A percentile compares a stretch with the other conserved stretches of the same genome.
Conservation (phyloP, 2,329 filamentous ascomycete genomes). For the Lanzia echinophila region DNA sequence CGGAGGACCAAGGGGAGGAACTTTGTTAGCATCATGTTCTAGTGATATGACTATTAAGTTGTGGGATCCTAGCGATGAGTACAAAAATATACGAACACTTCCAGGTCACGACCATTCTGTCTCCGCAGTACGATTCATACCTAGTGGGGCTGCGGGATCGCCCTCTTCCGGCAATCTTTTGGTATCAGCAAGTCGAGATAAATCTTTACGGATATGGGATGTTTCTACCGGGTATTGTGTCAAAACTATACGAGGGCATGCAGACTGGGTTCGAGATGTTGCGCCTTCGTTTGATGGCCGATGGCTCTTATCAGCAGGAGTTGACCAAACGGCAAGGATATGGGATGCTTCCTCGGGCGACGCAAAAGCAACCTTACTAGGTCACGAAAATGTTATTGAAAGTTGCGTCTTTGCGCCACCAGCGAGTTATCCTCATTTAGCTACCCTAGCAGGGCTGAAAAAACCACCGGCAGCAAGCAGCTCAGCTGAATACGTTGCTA, state of each 20-base stretch:
- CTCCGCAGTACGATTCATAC: slow-evolving; percentile 81
- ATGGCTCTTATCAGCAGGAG: slow-evolving; percentile 74
- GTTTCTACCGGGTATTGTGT: slow-evolving; percentile 88
- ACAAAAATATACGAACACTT: slow-evolving; percentile 90
- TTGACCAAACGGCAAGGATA: slow-evolving; percentile 73
- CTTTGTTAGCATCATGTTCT: slow-evolving; percentile 61
- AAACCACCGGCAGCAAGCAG: slow-evolving; percentile 69
- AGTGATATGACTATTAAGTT: slow-evolving; percentile 90
- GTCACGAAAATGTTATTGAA: slow-evolving; percentile 80
- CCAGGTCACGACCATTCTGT: slow-evolving; percentile 91
- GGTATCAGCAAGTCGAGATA: slow-evolving; percentile 79
- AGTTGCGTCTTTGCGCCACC: slow-evolving; percentile 84
- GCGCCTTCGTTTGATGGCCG: slow-evolving; percentile 75
- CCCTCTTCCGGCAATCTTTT: slow-evolving; percentile 78
- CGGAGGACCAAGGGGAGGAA: slow-evolving; percentile 74
- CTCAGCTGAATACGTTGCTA: slow-evolving; percentile 82
- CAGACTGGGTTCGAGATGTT: slow-evolving; percentile 88
- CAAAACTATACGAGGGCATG: slow-evolving; percentile 80
- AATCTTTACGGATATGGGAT: slow-evolving; percentile 84
- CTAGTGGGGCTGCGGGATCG: slow-evolving; percentile 70
- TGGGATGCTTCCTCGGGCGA: slow-evolving; percentile 78
- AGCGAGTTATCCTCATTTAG: slow-evolving; percentile 68
- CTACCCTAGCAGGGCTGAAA: slow-evolving; percentile 72
- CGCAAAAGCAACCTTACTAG: slow-evolving; percentile 70
- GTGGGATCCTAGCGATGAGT: slow-evolving; percentile 87